A percentile compares a stretch with the other conserved stretches of the same genome.
Conservation (phyloP, 2,329 filamentous ascomycete genomes). For the Hypoxylon sp. region DNA sequence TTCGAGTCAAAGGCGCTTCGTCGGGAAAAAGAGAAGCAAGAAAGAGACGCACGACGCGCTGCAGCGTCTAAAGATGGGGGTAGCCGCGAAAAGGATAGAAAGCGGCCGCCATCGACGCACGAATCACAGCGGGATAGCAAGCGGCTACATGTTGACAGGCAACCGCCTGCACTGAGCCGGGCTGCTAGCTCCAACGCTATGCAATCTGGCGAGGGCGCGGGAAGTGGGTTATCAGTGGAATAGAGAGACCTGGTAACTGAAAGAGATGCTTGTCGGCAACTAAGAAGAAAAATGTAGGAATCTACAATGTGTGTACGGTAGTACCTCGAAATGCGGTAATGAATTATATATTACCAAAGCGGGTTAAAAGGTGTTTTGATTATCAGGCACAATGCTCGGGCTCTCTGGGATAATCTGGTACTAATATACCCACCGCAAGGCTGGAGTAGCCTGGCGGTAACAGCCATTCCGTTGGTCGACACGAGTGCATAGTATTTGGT, state of each 20-base stretch:
- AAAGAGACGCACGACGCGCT: conserved; percentile 63
- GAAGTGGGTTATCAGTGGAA: conserved; percentile 13
- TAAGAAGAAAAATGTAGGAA: not conserved
- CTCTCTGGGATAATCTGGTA: not conserved
- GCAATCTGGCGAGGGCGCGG: conserved; percentile 16
- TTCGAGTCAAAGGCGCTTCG: conserved; percentile 96
- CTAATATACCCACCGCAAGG: not conserved
- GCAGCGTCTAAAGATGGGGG: conserved; percentile 56
- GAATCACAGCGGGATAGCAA: conserved; percentile 46
- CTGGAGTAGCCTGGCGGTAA: not conserved
- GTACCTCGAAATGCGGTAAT: not conserved
- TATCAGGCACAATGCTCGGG: not conserved
- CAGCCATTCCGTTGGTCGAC: not conserved
- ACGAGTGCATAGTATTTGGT: not conserved
- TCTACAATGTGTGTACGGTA: conserved; percentile 11
- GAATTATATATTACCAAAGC: conserved; percentile 20
- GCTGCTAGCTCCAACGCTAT: conserved; percentile 29
- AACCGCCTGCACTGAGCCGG: conserved; percentile 23
- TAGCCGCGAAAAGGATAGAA: conserved; percentile 50
- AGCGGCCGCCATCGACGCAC: conserved; percentile 43
- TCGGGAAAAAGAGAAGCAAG: conserved; percentile 83
- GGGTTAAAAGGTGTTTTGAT: not conserved
- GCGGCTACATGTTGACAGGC: conserved; percentile 47
- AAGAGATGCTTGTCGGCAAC: too few species aligned
- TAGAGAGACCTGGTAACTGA: not conserved